Evolutionary conservation across 2,329 filamentous ascomycete species (phyloP).

Genomic region (Apiospora phragmitis): DNA sequence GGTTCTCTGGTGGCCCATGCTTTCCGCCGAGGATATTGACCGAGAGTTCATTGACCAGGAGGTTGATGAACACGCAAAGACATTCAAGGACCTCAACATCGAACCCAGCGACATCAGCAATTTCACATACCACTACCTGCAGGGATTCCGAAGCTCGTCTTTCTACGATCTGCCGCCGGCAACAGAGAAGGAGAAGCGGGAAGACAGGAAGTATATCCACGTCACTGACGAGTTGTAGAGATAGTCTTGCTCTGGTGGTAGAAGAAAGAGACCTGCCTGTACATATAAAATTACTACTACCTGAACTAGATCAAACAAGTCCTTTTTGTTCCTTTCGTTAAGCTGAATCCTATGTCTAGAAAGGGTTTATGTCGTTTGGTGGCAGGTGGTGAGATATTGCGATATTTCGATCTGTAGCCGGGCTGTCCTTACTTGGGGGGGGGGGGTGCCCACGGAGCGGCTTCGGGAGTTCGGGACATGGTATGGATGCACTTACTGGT

Average conservation of each 20-base stretch:
- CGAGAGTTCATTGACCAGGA: conserved; percentile 90
- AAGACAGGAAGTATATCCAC: conserved; percentile 97
- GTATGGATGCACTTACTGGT: not conserved
- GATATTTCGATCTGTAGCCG: not conserved
- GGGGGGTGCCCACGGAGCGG: not conserved
- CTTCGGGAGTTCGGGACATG: not conserved
- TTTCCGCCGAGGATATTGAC: conserved; percentile 84
- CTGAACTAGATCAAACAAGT: conserved; percentile 9
- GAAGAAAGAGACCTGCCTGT: conserved; percentile 30
- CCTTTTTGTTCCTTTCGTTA: not conserved
- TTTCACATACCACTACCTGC: conserved; percentile 91
- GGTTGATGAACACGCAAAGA: conserved; percentile 90
- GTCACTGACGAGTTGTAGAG: conserved; percentile 82
- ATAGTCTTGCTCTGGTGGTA: conserved; percentile 10
- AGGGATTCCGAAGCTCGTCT: conserved; percentile 84
- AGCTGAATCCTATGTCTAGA: not conserved
- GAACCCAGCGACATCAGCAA: conserved; percentile 83
- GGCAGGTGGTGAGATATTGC: no score
- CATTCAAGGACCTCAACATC: conserved; percentile 90
- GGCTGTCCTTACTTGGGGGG: not conserved
- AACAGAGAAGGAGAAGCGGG: conserved; percentile 89
- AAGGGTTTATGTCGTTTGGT: not conserved
- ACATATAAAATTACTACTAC: conserved; percentile 26
- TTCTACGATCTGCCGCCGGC: conserved; percentile 94
- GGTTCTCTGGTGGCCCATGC: conserved; percentile 79